Conservation (phyloP, 805 yeast genomes). For the Cyberlindnera bimundalis region DNA sequence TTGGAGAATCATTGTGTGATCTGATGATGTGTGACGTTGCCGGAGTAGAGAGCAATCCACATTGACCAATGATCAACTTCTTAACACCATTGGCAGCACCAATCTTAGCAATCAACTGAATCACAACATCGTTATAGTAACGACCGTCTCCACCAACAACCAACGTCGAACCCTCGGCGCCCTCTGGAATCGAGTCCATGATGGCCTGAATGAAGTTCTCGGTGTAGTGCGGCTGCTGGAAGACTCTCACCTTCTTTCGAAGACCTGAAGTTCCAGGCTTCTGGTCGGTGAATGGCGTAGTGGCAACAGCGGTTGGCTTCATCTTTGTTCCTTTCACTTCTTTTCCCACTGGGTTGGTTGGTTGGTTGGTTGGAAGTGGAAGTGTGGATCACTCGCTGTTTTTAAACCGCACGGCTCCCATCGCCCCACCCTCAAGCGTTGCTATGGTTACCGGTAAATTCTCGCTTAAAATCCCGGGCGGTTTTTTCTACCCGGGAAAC, state of each 20-base stretch:
- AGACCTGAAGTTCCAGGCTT: constrained; percentile 98
- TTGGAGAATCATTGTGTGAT: constrained; percentile 47
- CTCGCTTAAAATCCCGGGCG: too few species aligned
- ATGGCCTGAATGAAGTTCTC: constrained; percentile 93
- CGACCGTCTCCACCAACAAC: constrained; percentile 98
- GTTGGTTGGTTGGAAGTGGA: too few species aligned
- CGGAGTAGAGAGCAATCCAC: constrained; percentile 90
- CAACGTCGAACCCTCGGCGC: constrained; percentile 64
- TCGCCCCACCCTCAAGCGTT: too few species aligned
- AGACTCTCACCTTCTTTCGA: constrained; percentile 84
- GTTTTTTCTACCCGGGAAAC: too few species aligned
- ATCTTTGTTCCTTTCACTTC: too few species aligned
- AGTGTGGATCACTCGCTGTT: too few species aligned
- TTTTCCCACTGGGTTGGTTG: too few species aligned
- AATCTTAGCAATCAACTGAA: constrained; percentile 76
- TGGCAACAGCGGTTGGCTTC: constrained; percentile 31
- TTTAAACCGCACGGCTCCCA: too few species aligned
- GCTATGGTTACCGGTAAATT: too few species aligned
- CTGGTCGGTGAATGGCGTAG: constrained; percentile 82
- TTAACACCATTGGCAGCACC: constrained; percentile 90
- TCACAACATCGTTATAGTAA: constrained; percentile 77
- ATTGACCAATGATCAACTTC: constrained; percentile 80
- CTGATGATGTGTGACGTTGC: constrained; percentile 95
- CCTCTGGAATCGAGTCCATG: constrained; percentile 86
- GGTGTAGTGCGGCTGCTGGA: constrained; percentile 74